These are phyloP conservation scores for Scleroderma bovista DNA, from an alignment of 768 basidiomycete species.

Conservation along the genomic window DNA sequence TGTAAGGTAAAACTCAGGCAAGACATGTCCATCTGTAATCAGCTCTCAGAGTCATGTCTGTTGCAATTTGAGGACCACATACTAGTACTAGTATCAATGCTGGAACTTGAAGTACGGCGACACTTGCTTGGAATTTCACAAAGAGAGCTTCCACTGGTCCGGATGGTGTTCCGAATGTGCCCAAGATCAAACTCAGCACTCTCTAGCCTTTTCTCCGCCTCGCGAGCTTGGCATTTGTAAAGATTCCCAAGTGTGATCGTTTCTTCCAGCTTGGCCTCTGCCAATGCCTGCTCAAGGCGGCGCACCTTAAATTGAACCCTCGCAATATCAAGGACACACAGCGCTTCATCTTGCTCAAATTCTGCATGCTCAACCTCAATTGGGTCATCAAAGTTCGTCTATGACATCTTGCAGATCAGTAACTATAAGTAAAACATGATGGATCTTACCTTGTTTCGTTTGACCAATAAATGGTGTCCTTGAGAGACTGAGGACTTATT, in stretches of 20 bases:
- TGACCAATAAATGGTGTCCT: too few species aligned
- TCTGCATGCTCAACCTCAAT: constrained; percentile 10
- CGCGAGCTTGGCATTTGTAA: background rate
- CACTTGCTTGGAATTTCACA: background rate
- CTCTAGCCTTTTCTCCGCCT: background rate
- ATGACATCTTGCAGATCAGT: too few species aligned
- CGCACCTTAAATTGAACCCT: background rate
- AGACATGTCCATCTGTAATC: too few species aligned
- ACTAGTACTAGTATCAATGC: background rate
- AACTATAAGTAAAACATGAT: too few species aligned
- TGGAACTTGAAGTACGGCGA: background rate
- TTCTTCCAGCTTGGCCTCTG: background rate
- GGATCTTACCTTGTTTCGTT: too few species aligned
- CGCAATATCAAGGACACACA: background rate
- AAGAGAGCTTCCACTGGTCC: background rate
- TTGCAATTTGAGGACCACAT: too few species aligned
- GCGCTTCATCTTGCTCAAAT: background rate
- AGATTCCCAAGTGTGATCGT: background rate
- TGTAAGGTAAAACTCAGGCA: too few species aligned
- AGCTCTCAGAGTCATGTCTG: too few species aligned
- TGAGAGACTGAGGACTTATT: too few species aligned
- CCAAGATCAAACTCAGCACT: background rate
- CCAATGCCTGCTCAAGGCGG: background rate
- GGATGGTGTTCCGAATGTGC: background rate
- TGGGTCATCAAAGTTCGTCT: constrained; percentile 11